phyloP scores from a whole-genome alignment of 345 rosid species.

The Microthlaspi erraticum region DNA sequence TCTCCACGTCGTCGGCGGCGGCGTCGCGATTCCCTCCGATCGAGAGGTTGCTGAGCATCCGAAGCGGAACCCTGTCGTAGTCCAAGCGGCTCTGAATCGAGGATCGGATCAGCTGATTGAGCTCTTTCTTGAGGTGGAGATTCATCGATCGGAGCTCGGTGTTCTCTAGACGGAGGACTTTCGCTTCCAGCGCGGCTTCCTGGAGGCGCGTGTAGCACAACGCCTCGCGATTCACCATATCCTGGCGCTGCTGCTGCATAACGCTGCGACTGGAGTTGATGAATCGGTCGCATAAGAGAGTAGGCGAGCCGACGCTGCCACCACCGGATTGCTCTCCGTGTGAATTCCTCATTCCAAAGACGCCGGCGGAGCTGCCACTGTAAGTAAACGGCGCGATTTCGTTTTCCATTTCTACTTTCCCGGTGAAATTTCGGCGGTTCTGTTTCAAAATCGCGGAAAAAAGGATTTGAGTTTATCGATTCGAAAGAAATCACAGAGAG shows the following conservation, averaged over 20 bases:
- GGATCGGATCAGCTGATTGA: conserved; percentile 49
- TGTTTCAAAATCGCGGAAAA: conserved; percentile 22
- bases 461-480: neutral
- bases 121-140: conserved; percentile 50
- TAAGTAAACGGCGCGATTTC: conserved; percentile 45
- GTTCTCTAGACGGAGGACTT: conserved; percentile 67
- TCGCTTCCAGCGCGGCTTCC: conserved; percentile 55
- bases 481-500: neutral
- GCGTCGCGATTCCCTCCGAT: conserved; percentile 34
- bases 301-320: conserved; percentile 22
- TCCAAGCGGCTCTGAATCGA: conserved; percentile 47
- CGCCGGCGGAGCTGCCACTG: conserved; percentile 33
- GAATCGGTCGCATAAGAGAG: conserved; percentile 50
- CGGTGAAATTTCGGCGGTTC: conserved; percentile 5
- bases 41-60: conserved; percentile 50
- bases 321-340: conserved; percentile 32
- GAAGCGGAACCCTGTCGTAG: conserved; percentile 39
- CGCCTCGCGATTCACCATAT: conserved; percentile 68
- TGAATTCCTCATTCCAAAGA: conserved; percentile 14
- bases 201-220: conserved; percentile 73
- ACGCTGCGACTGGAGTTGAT: conserved; percentile 46
- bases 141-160: conserved; percentile 67
- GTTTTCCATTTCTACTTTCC: conserved; percentile 44
- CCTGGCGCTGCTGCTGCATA: conserved; percentile 62
- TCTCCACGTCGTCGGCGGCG: conserved; percentile 36